These are phyloP conservation scores for Falciphora oryzae DNA, from an alignment of 2,329 filamentous ascomycete species.

Conservation along the genomic window DNA sequence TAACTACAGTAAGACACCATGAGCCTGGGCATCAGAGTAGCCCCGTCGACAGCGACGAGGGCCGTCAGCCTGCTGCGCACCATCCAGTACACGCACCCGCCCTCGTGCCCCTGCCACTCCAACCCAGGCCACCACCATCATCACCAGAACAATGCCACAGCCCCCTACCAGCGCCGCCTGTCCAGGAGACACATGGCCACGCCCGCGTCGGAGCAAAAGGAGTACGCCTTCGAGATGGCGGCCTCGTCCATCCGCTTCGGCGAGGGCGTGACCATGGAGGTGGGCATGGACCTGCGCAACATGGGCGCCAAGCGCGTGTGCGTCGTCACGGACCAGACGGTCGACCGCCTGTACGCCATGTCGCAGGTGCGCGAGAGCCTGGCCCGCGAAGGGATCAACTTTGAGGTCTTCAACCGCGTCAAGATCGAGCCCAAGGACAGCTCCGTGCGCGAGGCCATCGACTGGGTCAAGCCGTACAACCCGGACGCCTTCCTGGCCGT, in stretches of 20 bases:
- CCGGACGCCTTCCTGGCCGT: conserved; percentile 92
- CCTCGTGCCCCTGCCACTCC: conserved; percentile 85
- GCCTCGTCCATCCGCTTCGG: conserved; percentile 93
- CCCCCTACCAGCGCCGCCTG: conserved; percentile 35
- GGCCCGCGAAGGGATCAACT: conserved; percentile 70
- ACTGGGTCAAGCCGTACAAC: conserved; percentile 70
- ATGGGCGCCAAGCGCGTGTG: conserved; percentile 81
- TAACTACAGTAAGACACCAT: neutral
- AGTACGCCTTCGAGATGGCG: conserved; percentile 99
- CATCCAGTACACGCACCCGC: conserved; percentile 86
- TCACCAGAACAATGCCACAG: conserved; percentile 49
- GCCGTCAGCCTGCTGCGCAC: conserved; percentile 74
- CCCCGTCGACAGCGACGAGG: conserved; percentile 45
- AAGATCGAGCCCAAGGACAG: conserved; percentile 91
- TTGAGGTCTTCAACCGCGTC: conserved; percentile 73
- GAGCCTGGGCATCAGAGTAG: conserved; percentile 8
- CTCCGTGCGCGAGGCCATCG: conserved; percentile 87
- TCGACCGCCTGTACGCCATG: conserved; percentile 81
- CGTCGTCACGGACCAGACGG: conserved; percentile 84
- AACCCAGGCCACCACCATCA: conserved; percentile 76
- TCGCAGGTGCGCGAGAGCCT: conserved; percentile 79
- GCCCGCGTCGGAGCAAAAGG: conserved; percentile 63
- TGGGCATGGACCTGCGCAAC: conserved; percentile 96
- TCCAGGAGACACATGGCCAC: conserved; percentile 59
- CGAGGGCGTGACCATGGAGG: conserved; percentile 86